Conservation (phyloP, 1,139 yeast species). For the Geotrichum histeridarum region DNA sequence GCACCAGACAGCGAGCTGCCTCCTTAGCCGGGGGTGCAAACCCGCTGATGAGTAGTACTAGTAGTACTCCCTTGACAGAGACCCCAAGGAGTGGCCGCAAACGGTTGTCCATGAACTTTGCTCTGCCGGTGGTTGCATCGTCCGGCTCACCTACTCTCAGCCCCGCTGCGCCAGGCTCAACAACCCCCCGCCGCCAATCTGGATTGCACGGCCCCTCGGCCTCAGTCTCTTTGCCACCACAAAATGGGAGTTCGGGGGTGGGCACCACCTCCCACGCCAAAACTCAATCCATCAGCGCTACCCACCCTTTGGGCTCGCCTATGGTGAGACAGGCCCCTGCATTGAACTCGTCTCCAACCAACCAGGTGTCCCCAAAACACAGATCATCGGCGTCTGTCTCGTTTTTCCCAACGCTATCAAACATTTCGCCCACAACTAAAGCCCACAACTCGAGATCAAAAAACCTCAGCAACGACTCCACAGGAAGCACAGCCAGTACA, state of each 20-base stretch:
- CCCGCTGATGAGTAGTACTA: neutral
- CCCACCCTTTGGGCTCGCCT: neutral
- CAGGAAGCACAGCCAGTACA: constrained; percentile 2
- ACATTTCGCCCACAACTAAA: neutral
- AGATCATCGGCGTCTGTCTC: constrained; percentile 7
- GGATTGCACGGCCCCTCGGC: constrained; percentile 9
- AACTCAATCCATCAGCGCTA: constrained; percentile 2
- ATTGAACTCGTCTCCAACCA: neutral
- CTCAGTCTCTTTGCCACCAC: constrained; percentile 1
- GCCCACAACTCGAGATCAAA: constrained; percentile 2
- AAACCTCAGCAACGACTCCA: constrained; percentile 7
- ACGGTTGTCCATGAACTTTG: constrained; percentile 30
- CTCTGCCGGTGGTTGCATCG: constrained; percentile 27
- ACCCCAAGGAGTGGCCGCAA: constrained; percentile 22
- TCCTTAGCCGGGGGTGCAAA: constrained; percentile 2
- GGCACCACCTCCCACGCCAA: constrained; percentile 17
- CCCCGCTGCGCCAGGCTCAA: neutral
- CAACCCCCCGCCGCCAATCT: neutral
- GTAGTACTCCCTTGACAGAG: neutral
- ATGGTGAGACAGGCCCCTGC: neutral
- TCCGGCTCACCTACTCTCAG: neutral
- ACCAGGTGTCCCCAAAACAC: neutral
- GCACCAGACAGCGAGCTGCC: constrained; percentile 12
- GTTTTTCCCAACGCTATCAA: neutral
- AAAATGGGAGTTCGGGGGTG: neutral